Evolutionary conservation across 2,329 filamentous ascomycete species (phyloP), one percentile per base, ranked within the genome.

Genomic region (Sarocladiaceae sp.): DNA sequence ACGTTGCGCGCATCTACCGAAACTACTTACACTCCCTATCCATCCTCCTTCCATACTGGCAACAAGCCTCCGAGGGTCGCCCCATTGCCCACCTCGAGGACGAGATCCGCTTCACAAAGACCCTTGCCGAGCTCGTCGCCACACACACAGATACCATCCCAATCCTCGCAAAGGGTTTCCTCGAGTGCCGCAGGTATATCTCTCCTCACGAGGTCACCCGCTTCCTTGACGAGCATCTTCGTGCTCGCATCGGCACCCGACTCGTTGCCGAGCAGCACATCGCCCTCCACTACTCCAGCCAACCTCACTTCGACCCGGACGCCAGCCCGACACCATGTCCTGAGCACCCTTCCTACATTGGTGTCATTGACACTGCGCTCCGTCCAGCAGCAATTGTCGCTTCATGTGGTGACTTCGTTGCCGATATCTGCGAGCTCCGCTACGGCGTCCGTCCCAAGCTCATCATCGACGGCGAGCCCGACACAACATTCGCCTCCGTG

Each of bases 231-330:
- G 87, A 93, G 58, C 93, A 98, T 66, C 74, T 98, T 35, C 85
- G 91, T 39, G 90, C 93, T 4, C 78, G 93, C 46, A 98, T 98
- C 53, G 93, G 93, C 52, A 98, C 93, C 2, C 77, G 93, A 13
- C 72, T 98, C 52, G 88, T 98, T 45, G 93, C 90, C 4, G 93
- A 98, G 67, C 93, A 98, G 66, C 93, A 98, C 64, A 87, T 98
- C 52, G 91, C 91, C 12, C 72, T 97, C 35, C 93, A 97, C 61
- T 76, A 78, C 53, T 76, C 72, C 58, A 73, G 68, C 47, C 83
- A 87, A 50, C 85, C 88, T 12, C 83, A 91, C 57, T 76, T 78
- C 46, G 76, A 83, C 49, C 70, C 73, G 1, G 58, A 65, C 21
- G 66, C 69, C 33, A 67, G 68, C 48, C 72, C 72, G 3, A 74